Base-by-base conservation (phyloP, 306 rosid genomes). In the Ceratonia siliqua region DNA sequence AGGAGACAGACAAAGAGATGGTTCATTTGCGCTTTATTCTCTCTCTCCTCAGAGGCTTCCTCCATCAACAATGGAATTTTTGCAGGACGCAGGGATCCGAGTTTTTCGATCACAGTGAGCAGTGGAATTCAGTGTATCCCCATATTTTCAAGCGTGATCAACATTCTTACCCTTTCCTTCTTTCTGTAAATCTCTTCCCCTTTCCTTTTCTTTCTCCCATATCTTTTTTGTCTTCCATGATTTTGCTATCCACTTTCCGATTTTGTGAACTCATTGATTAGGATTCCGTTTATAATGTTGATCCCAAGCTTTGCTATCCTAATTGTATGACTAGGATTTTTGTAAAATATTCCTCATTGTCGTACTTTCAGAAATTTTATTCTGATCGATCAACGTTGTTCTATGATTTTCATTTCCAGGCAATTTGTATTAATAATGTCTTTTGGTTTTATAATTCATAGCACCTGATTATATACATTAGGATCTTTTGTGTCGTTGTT, bases 41-140 rank as follows among this genome's bases (percentile, higher is more conserved):
- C 41, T 48, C 49, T 43, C 45, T 9, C 41, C 8, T 32, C 21
- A 28, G 45, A 49, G 22, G 46, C 32, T 65, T 33, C 52, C 7
- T 68, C 22, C 12, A 55, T 63, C 27, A 49, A 76, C 84, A 28
- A 86, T 83, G 98, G 90, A 89, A 88, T 84, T 85, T 88, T 54
- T 59, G 79, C 85, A 83, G 70, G 17, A 61, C 86, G 48, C 85
- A 80, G 86, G 89, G 88, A 89, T 90, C 96, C 93, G 83, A 85
- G 87, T 86, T 90, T 86, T 78, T 87, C 85, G 86, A 90, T 84
- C 87, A 41, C 75, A 41, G 65, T 58, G 72, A 28, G n/a, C 39
- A 43, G 49, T 82, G 87, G 76, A 54, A 46, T 72, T 80, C 82
- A 2, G 11, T n/a, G 14, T 61, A 27, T 48, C 72, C 72, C 67